phyloP scores from a whole-genome alignment of 2,329 filamentous ascomycete genomes.

The Trichoderma sp. region DNA sequence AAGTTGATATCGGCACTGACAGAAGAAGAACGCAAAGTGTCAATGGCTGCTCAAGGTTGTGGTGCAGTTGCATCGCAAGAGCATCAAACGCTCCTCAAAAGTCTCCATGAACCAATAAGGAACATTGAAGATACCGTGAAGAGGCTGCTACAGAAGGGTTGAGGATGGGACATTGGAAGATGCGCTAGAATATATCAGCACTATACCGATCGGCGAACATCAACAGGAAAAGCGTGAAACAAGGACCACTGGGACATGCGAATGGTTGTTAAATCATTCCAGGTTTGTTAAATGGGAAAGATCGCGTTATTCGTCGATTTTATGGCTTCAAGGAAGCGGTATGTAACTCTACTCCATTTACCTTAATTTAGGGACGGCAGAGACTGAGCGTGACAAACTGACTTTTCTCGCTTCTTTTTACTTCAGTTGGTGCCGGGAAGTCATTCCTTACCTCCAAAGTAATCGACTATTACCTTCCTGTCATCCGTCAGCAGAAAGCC shows the following conservation, averaged over 20 bases:
- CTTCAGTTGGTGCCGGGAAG: neutral
- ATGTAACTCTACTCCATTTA: neutral
- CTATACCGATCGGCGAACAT: neutral
- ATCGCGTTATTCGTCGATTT: neutral
- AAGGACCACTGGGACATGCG: neutral
- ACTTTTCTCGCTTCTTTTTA: neutral
- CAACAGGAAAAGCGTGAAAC: neutral
- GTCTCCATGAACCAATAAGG: neutral
- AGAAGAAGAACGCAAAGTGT: neutral
- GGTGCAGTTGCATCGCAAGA: neutral
- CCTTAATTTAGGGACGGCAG: neutral
- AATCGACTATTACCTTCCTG: neutral
- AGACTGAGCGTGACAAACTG: neutral
- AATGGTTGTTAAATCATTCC: neutral
- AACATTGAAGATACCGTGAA: neutral
- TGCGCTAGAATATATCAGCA: neutral
- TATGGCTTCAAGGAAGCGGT: slow-evolving; percentile 1
- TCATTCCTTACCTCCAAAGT: neutral
- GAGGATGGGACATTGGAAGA: neutral
- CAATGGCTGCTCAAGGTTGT: neutral
- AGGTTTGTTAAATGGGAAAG: neutral
- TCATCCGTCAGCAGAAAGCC: rapidly evolving
- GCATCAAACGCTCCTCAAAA: neutral
- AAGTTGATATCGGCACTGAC: neutral
- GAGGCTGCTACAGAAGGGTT: neutral